Evolutionary conservation across 73 alveolate species (phyloP).

Genomic region (Tetrahymena elliotti): DNA sequence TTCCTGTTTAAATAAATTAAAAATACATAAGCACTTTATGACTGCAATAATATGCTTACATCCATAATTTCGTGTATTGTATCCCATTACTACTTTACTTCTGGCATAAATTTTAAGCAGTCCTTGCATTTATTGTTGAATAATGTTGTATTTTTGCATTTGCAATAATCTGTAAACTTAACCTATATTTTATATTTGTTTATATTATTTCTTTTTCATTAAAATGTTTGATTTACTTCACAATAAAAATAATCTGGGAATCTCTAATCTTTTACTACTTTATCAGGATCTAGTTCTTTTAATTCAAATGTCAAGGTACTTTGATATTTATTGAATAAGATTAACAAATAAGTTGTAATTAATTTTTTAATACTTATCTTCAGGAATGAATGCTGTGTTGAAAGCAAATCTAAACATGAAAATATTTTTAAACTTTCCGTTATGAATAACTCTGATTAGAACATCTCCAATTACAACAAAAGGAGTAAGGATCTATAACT

Average conservation of each 20-base stretch:
- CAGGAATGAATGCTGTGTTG: slow-evolving; percentile 32
- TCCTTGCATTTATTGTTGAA: slow-evolving; percentile 21
- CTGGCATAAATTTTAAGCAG: slow-evolving; percentile 7
- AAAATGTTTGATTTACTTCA: not conserved
- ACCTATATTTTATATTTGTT: not conserved
- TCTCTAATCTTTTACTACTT: slow-evolving; percentile 12
- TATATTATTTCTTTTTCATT: not conserved
- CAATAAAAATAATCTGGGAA: not conserved
- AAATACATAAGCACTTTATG: not conserved
- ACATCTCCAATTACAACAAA: slow-evolving; percentile 29
- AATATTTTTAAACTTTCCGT: slow-evolving; percentile 4
- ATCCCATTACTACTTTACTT: slow-evolving; percentile 13
- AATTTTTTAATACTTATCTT: not conserved
- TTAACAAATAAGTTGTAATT: not conserved
- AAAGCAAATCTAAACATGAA: slow-evolving; percentile 46
- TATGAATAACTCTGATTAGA: slow-evolving; percentile 8
- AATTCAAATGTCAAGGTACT: slow-evolving; percentile 5
- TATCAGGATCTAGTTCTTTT: slow-evolving; percentile 33
- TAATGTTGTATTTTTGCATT: slow-evolving; percentile 6
- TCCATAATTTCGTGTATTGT: slow-evolving; percentile 5
- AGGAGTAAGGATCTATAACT: not conserved
- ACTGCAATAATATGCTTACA: not conserved
- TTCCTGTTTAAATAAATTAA: not conserved
- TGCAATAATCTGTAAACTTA: slow-evolving; percentile 14
- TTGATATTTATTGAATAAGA: not conserved